Base-by-base conservation (phyloP, 768 basidiomycete genomes). In the Trametes gibbosa region DNA sequence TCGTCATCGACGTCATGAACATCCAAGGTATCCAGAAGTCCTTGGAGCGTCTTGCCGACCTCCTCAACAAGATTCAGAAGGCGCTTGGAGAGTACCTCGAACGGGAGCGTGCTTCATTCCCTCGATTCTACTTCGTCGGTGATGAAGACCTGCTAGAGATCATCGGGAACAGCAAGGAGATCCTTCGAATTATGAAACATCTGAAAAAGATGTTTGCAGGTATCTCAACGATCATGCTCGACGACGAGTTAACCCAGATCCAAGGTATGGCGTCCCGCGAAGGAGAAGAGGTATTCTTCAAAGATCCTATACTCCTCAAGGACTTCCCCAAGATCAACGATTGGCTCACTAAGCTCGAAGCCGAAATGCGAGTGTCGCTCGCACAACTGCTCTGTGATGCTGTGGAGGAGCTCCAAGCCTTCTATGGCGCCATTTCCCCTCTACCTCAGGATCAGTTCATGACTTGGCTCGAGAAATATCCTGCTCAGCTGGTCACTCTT, bases 181-280 rank as follows among this genome's bases (percentile, higher is more conserved):
- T 98, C 65, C 75, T 94, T 43, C 90, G 97, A 39, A 92, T 98
- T 74, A 94, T 97, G 92, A 99, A 99, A 67, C 97, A 98, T 76
- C 81, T 99, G 59, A 98, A 98, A 80, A 99, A 99, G 82, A 99
- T 99, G 97, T 99, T 99, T 74, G 97, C 97, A 21, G 97, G 97
- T 25, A 89, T 99, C 39, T 89, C 94, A 1, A 95, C 94, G 0
- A 81, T 98, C 65, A 81, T 77, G 66, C 80, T 98, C 25, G 92
- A 97, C 69, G 92, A 94, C 17, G 93, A 95, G 47, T 71, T 90
- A 62, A 88, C 92, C 5, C 84, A 89, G 68, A 95, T 98, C 56
- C 86, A 87, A 63, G 95, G 92, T 52, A 96, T 98, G 87, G 85
- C 92, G 13, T 98, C 97, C 0, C 81, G 93, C 58, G 97, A 99